A percentile compares a stretch with the other conserved stretches of the same genome.
phyloP scores from a whole-genome alignment of 2,329 filamentous ascomycete genomes.

The Phyllosticta ampelicida region DNA sequence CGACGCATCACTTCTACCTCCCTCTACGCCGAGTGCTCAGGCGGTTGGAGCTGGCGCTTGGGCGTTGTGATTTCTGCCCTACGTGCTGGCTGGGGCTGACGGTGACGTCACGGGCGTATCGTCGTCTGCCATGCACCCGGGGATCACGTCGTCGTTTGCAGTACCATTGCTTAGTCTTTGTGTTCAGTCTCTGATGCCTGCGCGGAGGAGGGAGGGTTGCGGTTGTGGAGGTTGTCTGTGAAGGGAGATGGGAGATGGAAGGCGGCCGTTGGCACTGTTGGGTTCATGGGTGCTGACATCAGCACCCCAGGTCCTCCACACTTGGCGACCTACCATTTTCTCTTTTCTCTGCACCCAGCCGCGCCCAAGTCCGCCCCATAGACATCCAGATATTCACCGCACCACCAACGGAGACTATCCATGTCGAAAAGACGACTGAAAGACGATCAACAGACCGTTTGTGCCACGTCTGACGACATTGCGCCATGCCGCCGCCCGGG shows the following conservation, averaged over 20 bases:
- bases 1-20: not conserved
- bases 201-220: not conserved
- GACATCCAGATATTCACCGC: not conserved
- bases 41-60: not conserved
- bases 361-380: no score
- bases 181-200: not conserved
- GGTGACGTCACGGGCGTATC: not conserved
- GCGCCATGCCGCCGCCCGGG: not conserved
- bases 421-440: not conserved
- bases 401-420: not conserved
- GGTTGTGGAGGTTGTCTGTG: not conserved
- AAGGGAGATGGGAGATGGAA: not conserved
- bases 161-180: not conserved
- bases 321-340: no score
- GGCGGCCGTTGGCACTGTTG: not conserved
- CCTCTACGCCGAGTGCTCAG: not conserved
- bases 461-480: no score
- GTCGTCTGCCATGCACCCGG: not conserved
- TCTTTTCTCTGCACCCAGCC: not conserved
- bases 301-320: not conserved
- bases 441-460: not conserved
- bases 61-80: not conserved
- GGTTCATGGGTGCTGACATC: not conserved
- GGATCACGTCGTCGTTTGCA: not conserved
- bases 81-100: not conserved